phyloP scores from a whole-genome alignment of 2,329 filamentous ascomycete species.

The Sodiomyces alkalinus region DNA sequence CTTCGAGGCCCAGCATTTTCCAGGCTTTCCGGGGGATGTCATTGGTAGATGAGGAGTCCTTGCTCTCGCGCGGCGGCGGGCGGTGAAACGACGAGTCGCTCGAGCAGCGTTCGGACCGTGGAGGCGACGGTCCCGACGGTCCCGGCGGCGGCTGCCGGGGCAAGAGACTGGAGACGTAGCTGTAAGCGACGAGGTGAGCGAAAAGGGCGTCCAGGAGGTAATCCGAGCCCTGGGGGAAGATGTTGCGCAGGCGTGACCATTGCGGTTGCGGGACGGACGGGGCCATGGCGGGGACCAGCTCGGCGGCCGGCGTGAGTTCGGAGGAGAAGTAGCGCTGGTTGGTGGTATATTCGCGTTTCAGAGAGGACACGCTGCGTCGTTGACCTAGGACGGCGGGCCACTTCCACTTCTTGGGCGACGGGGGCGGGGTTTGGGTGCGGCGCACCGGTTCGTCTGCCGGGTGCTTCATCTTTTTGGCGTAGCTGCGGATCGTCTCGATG shows the following conservation, averaged over 20 bases:
- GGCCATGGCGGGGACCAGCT: slow-evolving; percentile 1
- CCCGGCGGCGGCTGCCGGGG: slow-evolving; percentile 6
- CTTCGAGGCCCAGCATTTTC: slow-evolving; percentile 30
- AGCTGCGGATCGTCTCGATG: slow-evolving; percentile 40
- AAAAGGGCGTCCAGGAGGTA: slow-evolving; percentile 44
- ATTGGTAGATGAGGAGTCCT: slow-evolving; percentile 11
- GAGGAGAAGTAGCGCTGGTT: slow-evolving; percentile 2
- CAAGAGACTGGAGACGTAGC: slow-evolving; percentile 31
- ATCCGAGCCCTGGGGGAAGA: slow-evolving; percentile 37
- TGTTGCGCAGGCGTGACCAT: slow-evolving; percentile 31
- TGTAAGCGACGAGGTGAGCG: slow-evolving; percentile 43
- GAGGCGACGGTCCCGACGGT: slow-evolving; percentile 1
- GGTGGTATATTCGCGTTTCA: slow-evolving; percentile 1
- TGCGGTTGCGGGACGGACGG: slow-evolving; percentile 10
- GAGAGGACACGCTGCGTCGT: slow-evolving; percentile 3
- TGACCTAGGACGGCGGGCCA: slow-evolving; percentile 6
- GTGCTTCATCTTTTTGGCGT: slow-evolving; percentile 37
- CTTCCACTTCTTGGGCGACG: slow-evolving; percentile 8
- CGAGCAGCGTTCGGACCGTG: slow-evolving; percentile 3
- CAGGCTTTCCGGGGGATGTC: slow-evolving; percentile 37
- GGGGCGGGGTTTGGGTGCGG: slow-evolving; percentile 4
- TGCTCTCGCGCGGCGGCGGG: slow-evolving; percentile 4
- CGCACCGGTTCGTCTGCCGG: slow-evolving; percentile 5
- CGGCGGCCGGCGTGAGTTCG: slow-evolving; percentile 4
- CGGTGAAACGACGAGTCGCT: no score